Conservation (phyloP, 2,329 filamentous ascomycete genomes). For the Curvularia sp. region DNA sequence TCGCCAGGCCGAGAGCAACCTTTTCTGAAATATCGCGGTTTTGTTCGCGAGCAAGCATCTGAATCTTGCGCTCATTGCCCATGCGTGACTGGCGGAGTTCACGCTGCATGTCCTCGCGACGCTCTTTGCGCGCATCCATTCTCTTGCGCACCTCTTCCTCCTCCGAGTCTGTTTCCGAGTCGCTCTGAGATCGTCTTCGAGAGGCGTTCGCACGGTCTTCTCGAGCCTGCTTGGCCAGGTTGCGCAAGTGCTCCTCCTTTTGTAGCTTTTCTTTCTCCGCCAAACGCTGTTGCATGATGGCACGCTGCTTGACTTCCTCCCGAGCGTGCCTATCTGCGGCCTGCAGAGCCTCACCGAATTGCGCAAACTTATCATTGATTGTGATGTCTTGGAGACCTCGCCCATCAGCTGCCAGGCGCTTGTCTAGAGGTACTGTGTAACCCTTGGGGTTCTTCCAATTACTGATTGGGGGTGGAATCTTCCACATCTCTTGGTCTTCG, state of each 20-base stretch:
- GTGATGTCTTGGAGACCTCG: constrained; percentile 89
- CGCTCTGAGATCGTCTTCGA: constrained; percentile 53
- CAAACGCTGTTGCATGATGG: constrained; percentile 92
- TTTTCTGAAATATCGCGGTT: constrained; percentile 98
- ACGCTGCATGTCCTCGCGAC: constrained; percentile 81
- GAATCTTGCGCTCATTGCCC: constrained; percentile 89
- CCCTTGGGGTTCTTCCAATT: constrained; percentile 99
- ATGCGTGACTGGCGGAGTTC: constrained; percentile 93
- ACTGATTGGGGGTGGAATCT: constrained; percentile 85
- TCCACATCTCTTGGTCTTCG: constrained; percentile 97
- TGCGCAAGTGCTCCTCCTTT: constrained; percentile 90
- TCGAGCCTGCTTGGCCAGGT: constrained; percentile 87
- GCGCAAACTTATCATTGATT: constrained; percentile 98
- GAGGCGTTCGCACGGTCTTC: constrained; percentile 71
- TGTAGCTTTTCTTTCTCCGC: constrained; percentile 95
- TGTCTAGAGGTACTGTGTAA: constrained; percentile 94
- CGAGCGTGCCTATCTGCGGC: constrained; percentile 93
- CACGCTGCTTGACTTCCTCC: constrained; percentile 91
- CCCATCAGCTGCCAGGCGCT: constrained; percentile 92
- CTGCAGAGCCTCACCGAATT: constrained; percentile 92
- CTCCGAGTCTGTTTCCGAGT: constrained; percentile 60
- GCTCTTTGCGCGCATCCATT: constrained; percentile 78
- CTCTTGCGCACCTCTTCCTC: constrained; percentile 77
- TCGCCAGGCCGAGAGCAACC: constrained; percentile 90
- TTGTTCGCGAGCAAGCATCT: constrained; percentile 93